phyloP scores from a whole-genome alignment of 345 rosid genomes.

The Eucalyptus curtisii region DNA sequence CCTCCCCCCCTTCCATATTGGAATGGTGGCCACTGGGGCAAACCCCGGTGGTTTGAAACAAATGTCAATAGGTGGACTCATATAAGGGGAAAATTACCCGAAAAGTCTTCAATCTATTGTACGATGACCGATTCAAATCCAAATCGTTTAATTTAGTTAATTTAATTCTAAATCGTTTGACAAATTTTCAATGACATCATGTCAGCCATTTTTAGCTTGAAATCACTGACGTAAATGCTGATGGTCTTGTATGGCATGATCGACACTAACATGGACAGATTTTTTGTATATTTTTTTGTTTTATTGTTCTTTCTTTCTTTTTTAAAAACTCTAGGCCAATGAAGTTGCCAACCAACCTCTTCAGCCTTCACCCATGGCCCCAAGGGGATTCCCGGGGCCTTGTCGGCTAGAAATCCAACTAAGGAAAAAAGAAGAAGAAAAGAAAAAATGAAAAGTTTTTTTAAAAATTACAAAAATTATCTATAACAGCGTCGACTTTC shows the following conservation, averaged over 20 bases:
- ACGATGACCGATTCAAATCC: fast-evolving
- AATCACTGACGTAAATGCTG: no score
- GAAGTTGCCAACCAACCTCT: not conserved
- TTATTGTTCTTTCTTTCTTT: no score
- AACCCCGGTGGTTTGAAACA: no score
- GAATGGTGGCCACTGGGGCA: no score
- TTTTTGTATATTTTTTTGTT: not conserved
- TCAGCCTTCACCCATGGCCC: not conserved
- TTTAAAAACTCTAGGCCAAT: not conserved
- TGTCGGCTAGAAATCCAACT: not conserved
- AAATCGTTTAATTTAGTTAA: no score
- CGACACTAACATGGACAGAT: fast-evolving
- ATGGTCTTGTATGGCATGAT: not conserved
- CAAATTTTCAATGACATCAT: not conserved
- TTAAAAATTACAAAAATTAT: no score
- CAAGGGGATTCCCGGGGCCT: not conserved
- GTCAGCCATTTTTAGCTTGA: not conserved
- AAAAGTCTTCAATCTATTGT: no score
- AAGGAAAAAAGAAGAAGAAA: no score
- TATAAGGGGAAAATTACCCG: no score
- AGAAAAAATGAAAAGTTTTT: no score
- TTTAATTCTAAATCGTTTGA: not conserved
- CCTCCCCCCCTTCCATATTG: no score
- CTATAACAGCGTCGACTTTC: no score
- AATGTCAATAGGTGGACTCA: not conserved